Evolutionary conservation across 2,329 filamentous ascomycete species (phyloP), one percentile per base, ranked within the genome.

Genomic region (Colletotrichum kahawae): DNA sequence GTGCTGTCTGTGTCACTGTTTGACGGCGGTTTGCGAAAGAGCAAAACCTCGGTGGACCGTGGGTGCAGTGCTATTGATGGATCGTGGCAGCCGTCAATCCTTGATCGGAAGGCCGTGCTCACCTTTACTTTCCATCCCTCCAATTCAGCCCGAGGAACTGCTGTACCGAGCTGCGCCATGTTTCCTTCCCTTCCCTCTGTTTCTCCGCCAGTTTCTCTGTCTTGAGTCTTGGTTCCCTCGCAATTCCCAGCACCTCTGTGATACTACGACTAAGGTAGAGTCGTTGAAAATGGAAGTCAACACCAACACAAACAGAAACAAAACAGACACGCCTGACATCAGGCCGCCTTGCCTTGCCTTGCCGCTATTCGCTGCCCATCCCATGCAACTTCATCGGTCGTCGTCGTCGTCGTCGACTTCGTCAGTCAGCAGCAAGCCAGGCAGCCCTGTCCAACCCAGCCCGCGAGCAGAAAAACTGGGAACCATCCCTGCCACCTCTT

Each of bases 391-490:
- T 48, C 38, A 12, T 48, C 38, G 38, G 38, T 43, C 38, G 5
- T 43, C 38, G 38, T 43, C 18, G 38, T n/a, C 36, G 36, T 18
- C 36, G n/a, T 66, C 64, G 31, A 36, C 64, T 29, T 56, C 21
- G 34, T 70, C 51, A 48, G 38, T 34, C 60, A 48, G 63, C 18
- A 21, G 29, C 21, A 14, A 66, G 36, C 33, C 33, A 54, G 36
- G 24, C 24, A 48, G 34, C 63, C 63, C 48, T 33, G 48, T 66
- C 38, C 21, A 21, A 7, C 48, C 63, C 48, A 51, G 38, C 36
- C 31, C 16, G 51, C 64, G 12, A 36, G 13, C 51, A 21, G 31
- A 69, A 34, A 76, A 79, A 79, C 78, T 78, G 78, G 77, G 77
- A 75, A 77, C 59, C 43, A 79, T 54, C 77, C 77, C 71, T 74